phyloP scores from a whole-genome alignment of 768 basidiomycete genomes.

The Russula sp. region DNA sequence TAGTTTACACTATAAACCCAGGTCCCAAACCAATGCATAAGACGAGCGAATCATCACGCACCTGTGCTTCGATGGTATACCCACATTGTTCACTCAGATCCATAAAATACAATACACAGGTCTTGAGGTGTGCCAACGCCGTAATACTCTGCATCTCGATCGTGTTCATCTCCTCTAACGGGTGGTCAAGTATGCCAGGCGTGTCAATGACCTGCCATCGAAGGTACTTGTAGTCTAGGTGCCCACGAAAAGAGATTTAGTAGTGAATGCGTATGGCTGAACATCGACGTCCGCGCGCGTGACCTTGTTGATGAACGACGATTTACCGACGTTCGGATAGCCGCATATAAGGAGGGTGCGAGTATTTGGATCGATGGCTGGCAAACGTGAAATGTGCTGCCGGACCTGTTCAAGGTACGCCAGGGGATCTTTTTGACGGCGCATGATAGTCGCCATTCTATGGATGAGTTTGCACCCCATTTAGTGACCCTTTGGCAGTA shows the following conservation, averaged over 20 bases:
- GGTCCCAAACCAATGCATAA: slow-evolving; percentile 9
- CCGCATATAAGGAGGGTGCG: slow-evolving; percentile 97
- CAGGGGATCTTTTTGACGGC: slow-evolving; percentile 95
- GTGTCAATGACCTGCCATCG: slow-evolving; percentile 99
- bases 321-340: slow-evolving; percentile 99
- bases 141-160: slow-evolving; percentile 99
- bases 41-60: slow-evolving; percentile 38
- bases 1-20: slow-evolving; percentile 74
- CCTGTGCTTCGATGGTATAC: slow-evolving; percentile 94
- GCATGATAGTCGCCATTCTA: slow-evolving; percentile 99
- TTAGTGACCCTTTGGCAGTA: neutral
- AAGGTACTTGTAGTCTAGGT: slow-evolving; percentile 98
- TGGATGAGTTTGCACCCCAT: slow-evolving; percentile 13
- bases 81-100: slow-evolving; percentile 98
- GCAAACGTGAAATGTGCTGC: slow-evolving; percentile 98
- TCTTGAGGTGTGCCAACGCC: slow-evolving; percentile 92
- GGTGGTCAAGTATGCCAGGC: slow-evolving; percentile 96
- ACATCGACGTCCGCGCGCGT: slow-evolving; percentile 99
- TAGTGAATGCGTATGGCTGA: slow-evolving; percentile 99
- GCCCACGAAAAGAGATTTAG: slow-evolving; percentile 96
- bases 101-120: slow-evolving; percentile 97
- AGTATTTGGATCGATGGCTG: slow-evolving; percentile 96
- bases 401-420: slow-evolving; percentile 99
- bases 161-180: slow-evolving; percentile 99
- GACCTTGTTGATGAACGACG: slow-evolving; percentile 99